Evolutionary conservation across 2,329 filamentous ascomycete species (phyloP), one percentile per base, ranked within the genome.

Genomic region (Fusarium nodosum): DNA sequence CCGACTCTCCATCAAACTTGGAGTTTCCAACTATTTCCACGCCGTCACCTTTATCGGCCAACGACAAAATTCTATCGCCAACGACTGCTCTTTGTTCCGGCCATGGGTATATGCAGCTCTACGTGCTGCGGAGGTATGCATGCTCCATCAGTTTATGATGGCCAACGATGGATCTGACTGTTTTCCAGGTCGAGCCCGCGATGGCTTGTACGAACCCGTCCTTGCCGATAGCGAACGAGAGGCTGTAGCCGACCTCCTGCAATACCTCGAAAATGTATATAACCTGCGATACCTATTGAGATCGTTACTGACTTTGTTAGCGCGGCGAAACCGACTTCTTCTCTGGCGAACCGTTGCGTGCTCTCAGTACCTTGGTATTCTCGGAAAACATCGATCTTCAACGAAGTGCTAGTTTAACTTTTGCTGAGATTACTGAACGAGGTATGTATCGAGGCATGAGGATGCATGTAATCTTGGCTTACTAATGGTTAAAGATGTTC

Each of bases 371-470:
- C 15, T 88, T 99, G 28, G 96, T 99, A 60, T 99, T 97, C 80
- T 99, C 96, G 60, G 94, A 98, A 81, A 99, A 99, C 83, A 94
- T 99, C 79, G 96, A 99, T 79, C 87, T 99, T 55, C 96, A 99
- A 83, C 89, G 96, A 72, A 98, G 96, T 82, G 96, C 96, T 55
- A 98, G 95, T 80, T 88, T 99, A 80, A 99, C 96, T 4, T 99
- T 99, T 85, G 96, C 96, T 64, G 96, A 99, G 80, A 99, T 99
- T 73, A 99, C 96, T 39, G 96, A 99, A 82, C 85, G 95, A 93
- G 95, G 96, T 97, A 86, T 75, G 85, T 50, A n/a, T 22, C 20
- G 26, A 10, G 9, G 31, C 16, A 34, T 8, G 0, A 8, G 26
- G 11, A 28, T 34, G 3, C 4, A 39, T 36, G 18, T 10, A 6